Evolutionary conservation across 352 stramenopile genomes (phyloP).

Genomic region (Pythium diclinum): DNA sequence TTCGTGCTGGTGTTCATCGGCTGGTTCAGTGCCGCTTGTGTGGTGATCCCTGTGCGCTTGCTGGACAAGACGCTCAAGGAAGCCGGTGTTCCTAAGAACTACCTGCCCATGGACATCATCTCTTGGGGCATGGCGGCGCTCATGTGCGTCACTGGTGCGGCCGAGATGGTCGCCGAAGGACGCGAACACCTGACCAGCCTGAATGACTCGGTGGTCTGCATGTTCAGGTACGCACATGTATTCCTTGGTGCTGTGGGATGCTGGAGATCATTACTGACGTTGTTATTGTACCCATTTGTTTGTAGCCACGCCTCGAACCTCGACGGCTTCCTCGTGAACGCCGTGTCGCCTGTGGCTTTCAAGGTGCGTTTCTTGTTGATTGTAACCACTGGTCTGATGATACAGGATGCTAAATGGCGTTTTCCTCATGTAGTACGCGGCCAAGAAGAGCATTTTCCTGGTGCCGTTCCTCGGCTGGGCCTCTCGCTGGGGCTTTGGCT

Average conservation of each 20-base stretch:
- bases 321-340: slow-evolving; percentile 83
- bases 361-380: slow-evolving; percentile 38
- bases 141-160: slow-evolving; percentile 52
- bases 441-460: slow-evolving; percentile 84
- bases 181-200: slow-evolving; percentile 45
- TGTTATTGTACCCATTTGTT: background rate
- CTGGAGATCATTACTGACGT: slow-evolving; percentile 10
- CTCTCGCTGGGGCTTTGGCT: slow-evolving; percentile 71
- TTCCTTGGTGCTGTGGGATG: background rate
- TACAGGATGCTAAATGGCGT: background rate
- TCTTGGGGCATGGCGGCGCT: slow-evolving; percentile 50
- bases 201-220: slow-evolving; percentile 72
- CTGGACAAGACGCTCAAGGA: slow-evolving; percentile 44
- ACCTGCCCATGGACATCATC: slow-evolving; percentile 72
- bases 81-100: slow-evolving; percentile 72
- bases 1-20: slow-evolving; percentile 68
- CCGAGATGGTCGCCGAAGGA: slow-evolving; percentile 48
- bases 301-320: slow-evolving; percentile 76
- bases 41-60: slow-evolving; percentile 69
- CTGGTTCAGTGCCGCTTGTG: slow-evolving; percentile 65
- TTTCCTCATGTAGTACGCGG: slow-evolving; percentile 46
- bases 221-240: slow-evolving; percentile 65
- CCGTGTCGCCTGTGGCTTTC: slow-evolving; percentile 58
- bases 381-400: background rate
- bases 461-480: slow-evolving; percentile 75